phyloP scores from a whole-genome alignment of 805 yeast species.

The Monosporozyma unispora region DNA sequence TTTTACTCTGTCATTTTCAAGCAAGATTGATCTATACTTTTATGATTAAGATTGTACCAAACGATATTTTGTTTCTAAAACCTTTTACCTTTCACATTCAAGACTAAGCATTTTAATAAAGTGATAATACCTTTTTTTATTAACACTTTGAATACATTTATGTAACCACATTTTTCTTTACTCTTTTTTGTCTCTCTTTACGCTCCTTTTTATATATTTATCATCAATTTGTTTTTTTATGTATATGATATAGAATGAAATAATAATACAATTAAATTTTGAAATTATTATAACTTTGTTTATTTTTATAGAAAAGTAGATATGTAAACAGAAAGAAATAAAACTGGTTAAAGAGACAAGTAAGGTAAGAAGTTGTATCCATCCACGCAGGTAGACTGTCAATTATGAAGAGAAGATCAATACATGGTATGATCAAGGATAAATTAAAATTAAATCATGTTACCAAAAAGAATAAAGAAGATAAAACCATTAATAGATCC shows the following conservation, averaged over 20 bases:
- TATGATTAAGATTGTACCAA: neutral
- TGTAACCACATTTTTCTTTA: neutral
- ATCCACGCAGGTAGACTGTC: neutral
- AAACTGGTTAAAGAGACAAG: neutral
- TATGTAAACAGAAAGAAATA: neutral
- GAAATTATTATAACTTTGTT: neutral
- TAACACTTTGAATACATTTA: neutral
- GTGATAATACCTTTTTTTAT: neutral
- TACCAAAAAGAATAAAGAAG: neutral
- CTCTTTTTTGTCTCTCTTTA: neutral
- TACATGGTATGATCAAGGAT: neutral
- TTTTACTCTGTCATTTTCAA: neutral
- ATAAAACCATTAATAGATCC: slow-evolving; percentile 10
- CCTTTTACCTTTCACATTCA: neutral
- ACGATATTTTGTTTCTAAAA: neutral
- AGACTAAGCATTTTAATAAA: too few relatives aligned
- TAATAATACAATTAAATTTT: neutral
- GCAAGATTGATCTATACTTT: neutral
- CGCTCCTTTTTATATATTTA: neutral
- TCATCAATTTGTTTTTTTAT: slow-evolving; percentile 4
- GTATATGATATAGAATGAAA: slow-evolving; percentile 6
- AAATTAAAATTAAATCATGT: neutral
- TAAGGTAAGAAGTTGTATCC: neutral
- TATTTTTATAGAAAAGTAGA: neutral
- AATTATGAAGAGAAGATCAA: neutral